Base-by-base conservation (phyloP, 148 eudicot species). In the Rhododendron molle region DNA sequence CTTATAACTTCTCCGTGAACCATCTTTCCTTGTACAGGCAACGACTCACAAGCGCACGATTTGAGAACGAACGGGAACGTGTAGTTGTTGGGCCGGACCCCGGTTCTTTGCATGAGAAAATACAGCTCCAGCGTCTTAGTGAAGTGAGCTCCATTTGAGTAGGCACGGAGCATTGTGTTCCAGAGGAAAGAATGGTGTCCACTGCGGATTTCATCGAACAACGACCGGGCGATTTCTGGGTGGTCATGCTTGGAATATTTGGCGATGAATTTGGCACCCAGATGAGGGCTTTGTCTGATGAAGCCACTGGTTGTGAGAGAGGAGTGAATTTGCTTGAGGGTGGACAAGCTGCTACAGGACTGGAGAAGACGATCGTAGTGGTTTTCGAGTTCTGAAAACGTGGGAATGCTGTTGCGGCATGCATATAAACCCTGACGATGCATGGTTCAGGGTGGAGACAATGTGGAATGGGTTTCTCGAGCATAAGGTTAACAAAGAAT, bases 81-180 rank as follows among this genome's bases (percentile, higher is more conserved):
- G 76, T 76, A 86, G 80, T 86, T 86, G 77, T 86, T 83, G 40
- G 88, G 85, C 65, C 32, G 26, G 23, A 86, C 46, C 1, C 78
- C 85, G 5, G 34, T 83, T 77, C 78, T 76, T 21, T 78, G 85
- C 88, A 86, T 82, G 67, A 86, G 82, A 21, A 58, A 32, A 44
- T 83, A 86, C 12, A 86, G 76, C 12, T 47, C 44, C 52, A 83
- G 77, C 34, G 88, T 28, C n/a, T 62, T 62, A 5, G n/a, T 3
- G 36, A 8, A 76, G 65, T 46, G 82, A 16, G 79, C 83, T 9
- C 73, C 85, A 44, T 86, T 77, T 3, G 85, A 10, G 38, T 86
- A 86, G 21, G 69, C 88, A 21, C 88, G 88, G 38, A 86, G 88
- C 88, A 86, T 77, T 47, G 88, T 86, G 85, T 86, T 86, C 85